Evolutionary conservation across 2,329 filamentous ascomycete species (phyloP), one percentile per base, ranked within the genome.

Genomic region (Pseudogymnoascus sp.): DNA sequence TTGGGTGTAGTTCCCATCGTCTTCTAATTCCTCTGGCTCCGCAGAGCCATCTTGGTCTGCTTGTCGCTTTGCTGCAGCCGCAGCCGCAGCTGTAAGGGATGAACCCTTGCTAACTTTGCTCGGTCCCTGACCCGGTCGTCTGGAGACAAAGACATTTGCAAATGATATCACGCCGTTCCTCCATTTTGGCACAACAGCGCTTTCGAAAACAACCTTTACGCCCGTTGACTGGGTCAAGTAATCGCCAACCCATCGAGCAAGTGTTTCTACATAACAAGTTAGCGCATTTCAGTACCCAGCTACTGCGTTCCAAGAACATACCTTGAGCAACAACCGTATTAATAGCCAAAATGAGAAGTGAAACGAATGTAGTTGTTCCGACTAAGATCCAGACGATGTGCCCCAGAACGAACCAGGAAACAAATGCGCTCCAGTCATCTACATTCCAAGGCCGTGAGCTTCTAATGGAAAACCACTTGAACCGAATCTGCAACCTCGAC

Each of bases 401-500:
- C 0, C 93, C 95, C 62, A 97, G 82, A 66, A 97, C 83, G 66
- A 99, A 89, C 93, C 93, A 97, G 1, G 95, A 97, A 62, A 91
- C 86, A 67, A 99, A 93, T 3, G 95, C 95, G 53, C 92, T 90
- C 81, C 96, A 97, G 77, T 99, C 95, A 74, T 99, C 95, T 21
- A 89, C 84, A 75, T 96, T 99, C 85, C 95, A 99, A 0, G 95
- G 95, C 38, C 95, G 84, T 74, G 90, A 90, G 73, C 93, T 96
- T 72, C 93, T 83, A 70, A 99, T 99, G 2, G 95, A 96, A 70
- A 95, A 88, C 95, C 95, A 99, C 76, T 99, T 99, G 79, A 97
- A 96, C 42, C 92, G 89, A 23, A 97, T 90, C 72, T 89, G 91
- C 50, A 97, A 76, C 59, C 95, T 85, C 66, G 96, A 89, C 87